Evolutionary conservation across 306 rosid species (phyloP), one percentile per base, ranked within the genome.

Genomic region (Luffa acutangula): DNA sequence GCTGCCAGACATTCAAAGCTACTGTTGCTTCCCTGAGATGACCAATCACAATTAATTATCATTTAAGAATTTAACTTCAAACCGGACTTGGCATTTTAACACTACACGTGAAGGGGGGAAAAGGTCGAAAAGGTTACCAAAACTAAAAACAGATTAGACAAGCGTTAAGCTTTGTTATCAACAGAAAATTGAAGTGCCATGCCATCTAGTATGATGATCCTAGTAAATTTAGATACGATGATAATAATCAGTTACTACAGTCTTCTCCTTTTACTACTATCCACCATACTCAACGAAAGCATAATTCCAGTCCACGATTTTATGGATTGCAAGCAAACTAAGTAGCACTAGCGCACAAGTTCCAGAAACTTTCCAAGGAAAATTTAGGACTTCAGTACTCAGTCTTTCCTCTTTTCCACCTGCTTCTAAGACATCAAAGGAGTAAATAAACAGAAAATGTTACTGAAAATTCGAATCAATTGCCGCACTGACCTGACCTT

Each of bases 1-100:
- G 98, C 85, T 94, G 98, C 98, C 98, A 94, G 46, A 91, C 95
- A 52, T 87, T 89, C 87, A 94, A 84, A 81, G 97, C 93, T 49
- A 87, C 89, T 9, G 93, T 86, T 74, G 98, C 97, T 84, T 89
- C 90, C 80, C 97, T 92, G 82, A 76, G 79, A 56, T n/a, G 60
- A 85, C 15, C 21, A 74, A 74, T 56, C 70, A 75, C 81, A 81
- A 80, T 69, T 39, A 76, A 76, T 53, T 75, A 41, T 41, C 31
- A 54, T 25, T 33, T 41, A 65, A 53, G 36, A 20, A 10, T 0
- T 65, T 15, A 17, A 49, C 63, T 51, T 15, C 46, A 15, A 52
- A 52, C 37, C 8, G 10, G 1, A 75, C n/a, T 53, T 5, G 25
- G 52, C 39, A 52, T 54, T 37, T 41, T 9, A 53, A 9, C 46